These are phyloP conservation scores for Solanum ossicruentum DNA, from an alignment of 257 asterid genomes.

Conservation along the genomic window DNA sequence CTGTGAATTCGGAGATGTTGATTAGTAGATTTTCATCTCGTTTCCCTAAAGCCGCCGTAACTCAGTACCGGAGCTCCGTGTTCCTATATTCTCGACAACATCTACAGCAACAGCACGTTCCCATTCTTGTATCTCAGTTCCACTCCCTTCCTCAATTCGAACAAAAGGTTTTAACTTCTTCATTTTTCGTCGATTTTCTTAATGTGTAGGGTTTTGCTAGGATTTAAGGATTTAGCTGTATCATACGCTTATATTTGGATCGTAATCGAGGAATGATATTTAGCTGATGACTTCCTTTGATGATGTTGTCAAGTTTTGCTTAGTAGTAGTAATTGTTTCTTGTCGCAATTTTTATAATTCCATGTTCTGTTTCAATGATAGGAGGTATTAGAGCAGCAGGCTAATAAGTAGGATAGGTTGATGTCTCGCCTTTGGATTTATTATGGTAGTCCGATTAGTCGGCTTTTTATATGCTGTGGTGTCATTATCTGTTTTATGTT, in stretches of 20 bases:
- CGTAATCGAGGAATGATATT: neutral
- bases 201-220: slow-evolving; percentile 13
- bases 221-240: slow-evolving; percentile 5
- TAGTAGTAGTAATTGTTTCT: neutral
- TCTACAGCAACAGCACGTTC: slow-evolving; percentile 10
- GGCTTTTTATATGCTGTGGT: too few relatives aligned
- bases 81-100: slow-evolving; percentile 15
- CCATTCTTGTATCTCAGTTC: slow-evolving; percentile 12
- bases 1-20: slow-evolving; percentile 25
- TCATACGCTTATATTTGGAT: neutral
- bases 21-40: slow-evolving; percentile 38
- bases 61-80: slow-evolving; percentile 37
- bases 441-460: too few relatives aligned
- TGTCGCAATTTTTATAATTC: neutral
- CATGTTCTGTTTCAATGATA: too few relatives aligned
- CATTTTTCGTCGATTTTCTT: neutral
- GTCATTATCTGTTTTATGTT: too few relatives aligned
- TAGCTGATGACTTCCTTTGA: neutral
- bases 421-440: too few relatives aligned
- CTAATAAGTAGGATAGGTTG: too few relatives aligned
- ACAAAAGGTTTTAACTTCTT: slow-evolving; percentile 22
- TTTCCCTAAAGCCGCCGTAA: slow-evolving; percentile 25
- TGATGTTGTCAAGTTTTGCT: neutral
- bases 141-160: slow-evolving; percentile 14
- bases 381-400: too few relatives aligned